These are phyloP conservation scores for Acanthamoeba sp. DNA, from an alignment of 208 protist species.

Conservation along the genomic window DNA sequence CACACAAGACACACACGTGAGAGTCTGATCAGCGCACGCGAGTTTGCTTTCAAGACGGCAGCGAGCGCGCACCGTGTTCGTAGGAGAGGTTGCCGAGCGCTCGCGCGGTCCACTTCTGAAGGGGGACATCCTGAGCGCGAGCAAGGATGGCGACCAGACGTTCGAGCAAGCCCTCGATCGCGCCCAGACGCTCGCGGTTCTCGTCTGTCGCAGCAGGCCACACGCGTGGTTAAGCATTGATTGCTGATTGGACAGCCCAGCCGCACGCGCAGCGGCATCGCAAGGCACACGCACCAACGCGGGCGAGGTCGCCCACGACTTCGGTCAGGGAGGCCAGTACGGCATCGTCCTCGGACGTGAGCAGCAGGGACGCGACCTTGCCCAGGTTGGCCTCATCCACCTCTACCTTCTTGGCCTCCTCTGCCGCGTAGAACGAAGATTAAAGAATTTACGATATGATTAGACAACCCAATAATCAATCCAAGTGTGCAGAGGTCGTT, in stretches of 20 bases:
- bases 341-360: neutral
- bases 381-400: neutral
- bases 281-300: neutral
- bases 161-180: conserved; percentile 27
- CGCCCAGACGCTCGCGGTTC: conserved; percentile 26
- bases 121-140: neutral
- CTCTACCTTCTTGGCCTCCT: conserved; percentile 51
- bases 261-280: neutral
- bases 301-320: conserved; percentile 51
- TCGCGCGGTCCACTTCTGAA: conserved; percentile 70
- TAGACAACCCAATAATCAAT: too few relatives aligned
- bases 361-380: conserved; percentile 7
- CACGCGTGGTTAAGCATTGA: neutral
- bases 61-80: conserved; percentile 24
- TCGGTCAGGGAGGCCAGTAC: conserved; percentile 4
- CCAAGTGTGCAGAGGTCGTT: too few relatives aligned
- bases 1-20: neutral
- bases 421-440: neutral
- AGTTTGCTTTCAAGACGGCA: too few relatives aligned
- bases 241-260: neutral
- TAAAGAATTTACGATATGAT: neutral
- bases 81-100: conserved; percentile 71
- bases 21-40: too few relatives aligned
- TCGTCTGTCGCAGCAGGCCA: neutral
- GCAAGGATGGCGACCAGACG: conserved; percentile 47